Evolutionary conservation across 2,329 filamentous ascomycete species (phyloP).

Genomic region (Metarhizium humberi): DNA sequence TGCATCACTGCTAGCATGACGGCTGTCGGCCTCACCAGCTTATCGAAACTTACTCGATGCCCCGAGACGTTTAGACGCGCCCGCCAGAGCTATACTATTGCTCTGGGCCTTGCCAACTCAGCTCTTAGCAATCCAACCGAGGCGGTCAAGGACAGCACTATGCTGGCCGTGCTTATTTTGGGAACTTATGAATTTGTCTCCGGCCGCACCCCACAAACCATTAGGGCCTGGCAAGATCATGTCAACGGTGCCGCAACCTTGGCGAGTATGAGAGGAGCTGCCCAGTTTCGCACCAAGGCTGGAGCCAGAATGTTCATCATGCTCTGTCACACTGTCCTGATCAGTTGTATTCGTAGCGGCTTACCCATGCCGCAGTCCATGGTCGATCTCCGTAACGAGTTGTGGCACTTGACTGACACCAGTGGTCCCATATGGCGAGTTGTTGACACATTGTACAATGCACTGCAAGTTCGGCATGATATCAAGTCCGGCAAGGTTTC

Average conservation of each 20-base stretch:
- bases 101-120: slow-evolving; percentile 39
- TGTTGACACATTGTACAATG: slow-evolving; percentile 32
- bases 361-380: slow-evolving; percentile 38
- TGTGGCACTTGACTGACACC: slow-evolving; percentile 25
- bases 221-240: slow-evolving; percentile 43
- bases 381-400: slow-evolving; percentile 34
- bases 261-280: slow-evolving; percentile 37
- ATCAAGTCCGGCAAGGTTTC: slow-evolving; percentile 29
- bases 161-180: slow-evolving; percentile 43
- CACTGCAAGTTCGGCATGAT: slow-evolving; percentile 37
- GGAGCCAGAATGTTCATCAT: slow-evolving; percentile 45
- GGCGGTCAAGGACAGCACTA: slow-evolving; percentile 38
- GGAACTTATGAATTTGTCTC: slow-evolving; percentile 46
- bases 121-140: slow-evolving; percentile 36
- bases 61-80: slow-evolving; percentile 35
- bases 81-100: slow-evolving; percentile 40
- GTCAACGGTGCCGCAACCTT: slow-evolving; percentile 42
- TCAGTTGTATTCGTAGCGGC: slow-evolving; percentile 41
- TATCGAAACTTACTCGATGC: slow-evolving; percentile 35
- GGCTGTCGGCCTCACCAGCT: slow-evolving; percentile 43
- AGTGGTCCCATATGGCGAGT: slow-evolving; percentile 33
- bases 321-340: slow-evolving; percentile 40
- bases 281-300: slow-evolving; percentile 34
- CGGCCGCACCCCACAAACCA: slow-evolving; percentile 33
- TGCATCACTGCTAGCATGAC: slow-evolving; percentile 42